These are phyloP conservation scores for Podaxis sp. DNA, from an alignment of 768 basidiomycete genomes.

Conservation along the genomic window DNA sequence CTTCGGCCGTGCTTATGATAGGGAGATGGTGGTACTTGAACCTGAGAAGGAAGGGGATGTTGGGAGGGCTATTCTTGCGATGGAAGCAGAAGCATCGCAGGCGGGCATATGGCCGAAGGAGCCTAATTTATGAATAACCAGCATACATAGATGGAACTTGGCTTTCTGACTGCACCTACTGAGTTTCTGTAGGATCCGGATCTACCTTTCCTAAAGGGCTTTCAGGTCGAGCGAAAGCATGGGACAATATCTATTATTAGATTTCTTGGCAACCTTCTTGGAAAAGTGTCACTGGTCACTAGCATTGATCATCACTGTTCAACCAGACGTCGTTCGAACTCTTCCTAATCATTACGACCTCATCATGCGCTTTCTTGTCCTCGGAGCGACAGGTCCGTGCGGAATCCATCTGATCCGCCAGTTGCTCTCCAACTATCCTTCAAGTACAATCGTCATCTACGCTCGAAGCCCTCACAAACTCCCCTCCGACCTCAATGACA, in stretches of 20 bases:
- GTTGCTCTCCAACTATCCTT: conserved; percentile 40
- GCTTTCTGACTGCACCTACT: background rate
- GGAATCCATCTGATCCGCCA: conserved; percentile 61
- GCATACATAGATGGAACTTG: too few relatives aligned
- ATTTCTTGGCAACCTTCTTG: background rate
- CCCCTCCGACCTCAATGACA: conserved; percentile 45
- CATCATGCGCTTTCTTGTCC: conserved; percentile 51
- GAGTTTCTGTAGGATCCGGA: background rate
- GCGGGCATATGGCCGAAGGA: conserved; percentile 41
- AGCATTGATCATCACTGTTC: background rate
- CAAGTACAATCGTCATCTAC: conserved; percentile 53
- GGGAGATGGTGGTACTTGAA: conserved; percentile 48
- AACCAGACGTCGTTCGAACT: background rate
- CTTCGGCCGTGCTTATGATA: conserved; percentile 48
- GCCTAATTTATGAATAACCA: conserved; percentile 20
- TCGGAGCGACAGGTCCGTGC: conserved; percentile 68
- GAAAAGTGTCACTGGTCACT: too few relatives aligned
- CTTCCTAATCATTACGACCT: background rate
- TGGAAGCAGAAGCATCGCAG: conserved; percentile 45
- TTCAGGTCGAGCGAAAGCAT: background rate
- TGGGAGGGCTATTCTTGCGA: conserved; percentile 42
- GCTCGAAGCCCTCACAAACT: conserved; percentile 67
- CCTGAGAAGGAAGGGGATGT: conserved; percentile 44
- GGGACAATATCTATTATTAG: background rate
- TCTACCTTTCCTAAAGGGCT: background rate